Conservation (phyloP, 176 grass and related monocot species). For the Zoysia pacifica region DNA sequence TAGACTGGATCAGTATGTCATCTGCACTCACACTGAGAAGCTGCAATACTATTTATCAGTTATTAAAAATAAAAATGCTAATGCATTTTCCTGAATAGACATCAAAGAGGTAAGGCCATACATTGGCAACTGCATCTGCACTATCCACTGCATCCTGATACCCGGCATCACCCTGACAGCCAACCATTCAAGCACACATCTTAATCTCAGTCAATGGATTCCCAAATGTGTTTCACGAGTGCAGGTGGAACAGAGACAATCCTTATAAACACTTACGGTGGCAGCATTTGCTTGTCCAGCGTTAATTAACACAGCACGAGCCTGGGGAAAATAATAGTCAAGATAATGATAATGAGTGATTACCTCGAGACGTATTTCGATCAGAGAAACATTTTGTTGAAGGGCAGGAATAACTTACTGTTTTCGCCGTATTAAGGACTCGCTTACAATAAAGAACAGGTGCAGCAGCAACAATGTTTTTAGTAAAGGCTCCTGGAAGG, state of each 20-base stretch:
- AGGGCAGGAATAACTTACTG: slow-evolving; percentile 43
- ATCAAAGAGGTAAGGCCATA: slow-evolving; percentile 30
- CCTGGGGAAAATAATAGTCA: slow-evolving; percentile 45
- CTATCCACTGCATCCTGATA: slow-evolving; percentile 93
- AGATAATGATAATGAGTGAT: slow-evolving; percentile 8
- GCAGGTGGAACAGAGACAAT: not conserved
- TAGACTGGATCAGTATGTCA: slow-evolving; percentile 87
- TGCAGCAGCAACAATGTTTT: slow-evolving; percentile 89
- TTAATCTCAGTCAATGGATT: slow-evolving; percentile 25
- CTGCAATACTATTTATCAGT: slow-evolving; percentile 48
- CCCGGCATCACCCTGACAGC: slow-evolving; percentile 74
- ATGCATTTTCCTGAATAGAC: not conserved
- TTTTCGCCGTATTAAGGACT: slow-evolving; percentile 60
- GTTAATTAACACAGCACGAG: slow-evolving; percentile 86
- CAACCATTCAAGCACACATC: slow-evolving; percentile 33
- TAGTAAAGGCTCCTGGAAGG: slow-evolving; percentile 83
- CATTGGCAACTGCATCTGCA: slow-evolving; percentile 88
- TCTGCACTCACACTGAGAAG: slow-evolving; percentile 64
- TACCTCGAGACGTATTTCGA: not conserved
- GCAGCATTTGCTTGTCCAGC: slow-evolving; percentile 99
- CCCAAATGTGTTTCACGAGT: slow-evolving; percentile 11
- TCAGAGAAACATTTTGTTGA: not conserved
- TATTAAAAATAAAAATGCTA: slow-evolving; percentile 16
- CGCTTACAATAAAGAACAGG: slow-evolving; percentile 86
- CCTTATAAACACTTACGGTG: slow-evolving; percentile 73